phyloP scores from a whole-genome alignment of 208 protist species.

The Wallacemonas sp. region DNA sequence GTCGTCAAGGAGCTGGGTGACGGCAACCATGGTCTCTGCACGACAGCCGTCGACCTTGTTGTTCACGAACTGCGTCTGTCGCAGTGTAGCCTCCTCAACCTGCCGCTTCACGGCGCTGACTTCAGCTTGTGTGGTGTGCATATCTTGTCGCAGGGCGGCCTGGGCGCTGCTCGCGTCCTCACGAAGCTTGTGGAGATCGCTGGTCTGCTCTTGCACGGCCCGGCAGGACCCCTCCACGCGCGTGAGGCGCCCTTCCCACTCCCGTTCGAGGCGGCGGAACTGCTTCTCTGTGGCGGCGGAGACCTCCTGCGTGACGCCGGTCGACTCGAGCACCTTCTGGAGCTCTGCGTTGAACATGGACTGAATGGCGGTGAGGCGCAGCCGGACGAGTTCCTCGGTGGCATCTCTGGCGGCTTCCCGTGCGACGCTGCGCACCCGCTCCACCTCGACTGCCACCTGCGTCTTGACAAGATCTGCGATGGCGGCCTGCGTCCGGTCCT shows the following conservation, averaged over 20 bases:
- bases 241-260: conserved; percentile 15
- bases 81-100: conserved; percentile 20
- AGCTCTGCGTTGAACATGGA: conserved; percentile 45
- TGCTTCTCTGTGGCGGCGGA: conserved; percentile 19
- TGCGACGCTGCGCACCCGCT: conserved; percentile 66
- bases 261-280: conserved; percentile 22
- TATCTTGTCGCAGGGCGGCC: conserved; percentile 1
- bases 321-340: conserved; percentile 43
- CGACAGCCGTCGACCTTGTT: conserved; percentile 9
- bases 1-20: conserved; percentile 17
- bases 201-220: conserved; percentile 7
- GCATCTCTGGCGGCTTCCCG: conserved; percentile 67
- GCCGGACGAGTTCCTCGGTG: conserved; percentile 57
- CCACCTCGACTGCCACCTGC: conserved; percentile 58
- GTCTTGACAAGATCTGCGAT: conserved; percentile 53
- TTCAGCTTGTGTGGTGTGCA: conserved; percentile 12
- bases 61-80: conserved; percentile 16
- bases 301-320: conserved; percentile 39
- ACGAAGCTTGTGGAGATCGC: not conserved
- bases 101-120: conserved; percentile 15
- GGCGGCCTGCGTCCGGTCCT: conserved; percentile 24
- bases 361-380: conserved; percentile 50
- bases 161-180: not conserved
- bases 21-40: conserved; percentile 8
- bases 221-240: conserved; percentile 8